Evolutionary conservation across 176 grass and related monocot genomes (phyloP), one percentile per base, ranked within the genome.

Genomic region (Stipa capillata): DNA sequence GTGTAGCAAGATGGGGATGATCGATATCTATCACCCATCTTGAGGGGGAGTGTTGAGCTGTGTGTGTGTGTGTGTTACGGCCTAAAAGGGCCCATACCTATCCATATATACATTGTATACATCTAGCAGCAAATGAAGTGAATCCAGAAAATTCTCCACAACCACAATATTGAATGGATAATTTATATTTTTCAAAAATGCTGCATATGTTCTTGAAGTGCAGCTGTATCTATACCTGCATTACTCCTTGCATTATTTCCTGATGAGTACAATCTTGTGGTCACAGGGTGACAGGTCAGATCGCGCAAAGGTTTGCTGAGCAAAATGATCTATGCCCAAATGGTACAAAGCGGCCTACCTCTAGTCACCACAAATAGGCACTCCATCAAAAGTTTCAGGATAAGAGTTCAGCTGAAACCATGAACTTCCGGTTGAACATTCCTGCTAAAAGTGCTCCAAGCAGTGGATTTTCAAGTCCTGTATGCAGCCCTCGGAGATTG

Each of bases 391-490:
- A 86, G 63, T 85, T 90, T 43, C 83, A 87, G 40, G 85, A 90
- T 41, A 88, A 68, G 86, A 85, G 76, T 82, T 89, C 87, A 62
- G 29, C 75, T 77, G 90, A 88, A 66, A 79, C 64, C 25, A 55
- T n/a, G 11, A 84, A 89, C 62, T 94, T 94, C 45, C 66, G 64
- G 24, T 82, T 94, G 40, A 94, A 90, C 53, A 92, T 98, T 77
- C 92, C 92, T 66, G 55, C 83, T 85, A 94, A 90, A 85, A 94
- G 89, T 77, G 92, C 95, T 62, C 95, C 95, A 64, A 82, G 43
- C 73, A 94, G 89, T 88, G 89, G 77, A 8, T 90, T 98, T 48
- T 83, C 89, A 52, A 92, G 89, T 84, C 95, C 92, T 53, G 81
- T 81, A 9, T 69, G 63, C 21, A 94, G 91, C 77, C 95, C 95